A percentile compares a stretch with the other conserved stretches of the same genome.
These are phyloP conservation scores for Brassica hybrid DNA, from an alignment of 441 rosid species.

Conservation along the genomic window DNA sequence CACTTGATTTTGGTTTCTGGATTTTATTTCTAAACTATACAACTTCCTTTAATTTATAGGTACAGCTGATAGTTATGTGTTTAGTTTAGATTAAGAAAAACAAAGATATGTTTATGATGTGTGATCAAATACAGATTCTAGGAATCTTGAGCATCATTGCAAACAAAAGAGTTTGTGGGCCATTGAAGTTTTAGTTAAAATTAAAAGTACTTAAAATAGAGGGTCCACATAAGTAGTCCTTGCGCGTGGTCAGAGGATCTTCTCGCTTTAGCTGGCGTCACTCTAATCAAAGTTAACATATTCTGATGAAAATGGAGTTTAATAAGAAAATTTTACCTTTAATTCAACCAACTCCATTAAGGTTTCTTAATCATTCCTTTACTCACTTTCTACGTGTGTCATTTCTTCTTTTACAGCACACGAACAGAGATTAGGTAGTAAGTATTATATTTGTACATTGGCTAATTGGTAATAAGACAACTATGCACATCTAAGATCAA, in stretches of 20 bases:
- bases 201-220: neutral
- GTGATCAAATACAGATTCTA: constrained; percentile 36
- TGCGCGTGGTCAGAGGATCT: constrained; percentile 42
- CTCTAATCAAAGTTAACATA: constrained; percentile 31
- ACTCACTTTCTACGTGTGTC: constrained; percentile 37
- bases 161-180: constrained; percentile 28
- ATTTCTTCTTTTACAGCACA: constrained; percentile 39
- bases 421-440: constrained; percentile 8
- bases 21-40: neutral
- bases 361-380: constrained; percentile 40
- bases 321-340: constrained; percentile 1
- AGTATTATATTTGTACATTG: neutral
- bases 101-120: constrained; percentile 15
- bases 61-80: constrained; percentile 5
- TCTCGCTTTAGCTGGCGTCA: constrained; percentile 36
- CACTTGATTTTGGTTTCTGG: neutral
- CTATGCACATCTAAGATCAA: neutral
- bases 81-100: constrained; percentile 10
- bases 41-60: neutral
- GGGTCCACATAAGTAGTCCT: constrained; percentile 34
- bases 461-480: neutral
- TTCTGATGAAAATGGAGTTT: constrained; percentile 10
- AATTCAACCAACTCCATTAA: constrained; percentile 32
- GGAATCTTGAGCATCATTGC: constrained; percentile 41
- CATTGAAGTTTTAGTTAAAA: constrained; percentile 32